Conservation (phyloP, 306 rosid species). For the Psophocarpus tetragonolobus region DNA sequence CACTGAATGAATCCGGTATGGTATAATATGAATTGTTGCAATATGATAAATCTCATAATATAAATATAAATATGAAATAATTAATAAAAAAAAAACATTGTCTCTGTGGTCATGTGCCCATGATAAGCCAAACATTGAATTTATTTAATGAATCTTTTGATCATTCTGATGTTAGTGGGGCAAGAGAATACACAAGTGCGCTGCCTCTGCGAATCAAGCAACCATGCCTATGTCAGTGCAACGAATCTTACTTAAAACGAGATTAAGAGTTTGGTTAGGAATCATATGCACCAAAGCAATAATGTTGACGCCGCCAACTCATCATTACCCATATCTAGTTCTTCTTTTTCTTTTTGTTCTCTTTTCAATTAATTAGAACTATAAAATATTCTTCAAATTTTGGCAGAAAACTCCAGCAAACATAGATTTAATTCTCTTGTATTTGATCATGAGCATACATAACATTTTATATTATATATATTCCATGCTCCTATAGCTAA, state of each 20-base stretch:
- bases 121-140: neutral
- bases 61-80: neutral
- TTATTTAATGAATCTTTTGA: conserved; percentile 19
- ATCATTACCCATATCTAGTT: conserved; percentile 39
- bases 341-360: neutral
- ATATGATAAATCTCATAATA: neutral
- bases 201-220: conserved; percentile 27
- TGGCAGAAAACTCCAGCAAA: conserved; percentile 12
- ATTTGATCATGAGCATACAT: conserved; percentile 11
- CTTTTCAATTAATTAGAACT: neutral
- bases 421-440: conserved; percentile 2
- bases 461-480: neutral
- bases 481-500: neutral
- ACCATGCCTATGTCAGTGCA: conserved; percentile 29
- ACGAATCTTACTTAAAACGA: conserved; percentile 33
- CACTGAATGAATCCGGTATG: neutral
- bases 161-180: conserved; percentile 27
- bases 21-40: neutral
- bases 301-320: conserved; percentile 33
- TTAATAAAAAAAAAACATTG: neutral
- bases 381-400: conserved; percentile 16
- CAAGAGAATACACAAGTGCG: conserved; percentile 29
- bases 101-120: neutral
- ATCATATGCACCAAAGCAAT: conserved; percentile 40
- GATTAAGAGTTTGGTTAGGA: conserved; percentile 15